Conservation (phyloP, 805 yeast genomes). For the Limtongozyma cylindracea region DNA sequence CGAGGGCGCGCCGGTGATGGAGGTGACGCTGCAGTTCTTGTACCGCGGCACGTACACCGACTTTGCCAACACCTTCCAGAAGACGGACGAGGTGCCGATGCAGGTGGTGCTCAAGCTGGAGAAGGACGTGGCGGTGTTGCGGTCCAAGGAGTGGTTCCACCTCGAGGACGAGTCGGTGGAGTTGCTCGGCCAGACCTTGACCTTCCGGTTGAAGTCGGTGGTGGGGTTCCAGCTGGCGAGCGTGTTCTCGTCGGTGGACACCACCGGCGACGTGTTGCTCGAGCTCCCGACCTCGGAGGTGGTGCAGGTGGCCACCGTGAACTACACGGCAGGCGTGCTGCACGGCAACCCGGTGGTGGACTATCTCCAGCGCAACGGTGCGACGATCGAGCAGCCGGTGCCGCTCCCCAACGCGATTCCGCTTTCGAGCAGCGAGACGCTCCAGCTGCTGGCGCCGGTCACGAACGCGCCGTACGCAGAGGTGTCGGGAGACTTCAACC, state of each 20-base stretch:
- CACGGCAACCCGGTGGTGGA: constrained; percentile 96
- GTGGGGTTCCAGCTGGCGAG: constrained; percentile 56
- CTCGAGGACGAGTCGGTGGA: constrained; percentile 44
- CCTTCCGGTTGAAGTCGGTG: constrained; percentile 73
- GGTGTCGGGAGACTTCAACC: constrained; percentile 96
- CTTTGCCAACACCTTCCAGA: constrained; percentile 80
- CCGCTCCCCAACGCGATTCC: constrained; percentile 80
- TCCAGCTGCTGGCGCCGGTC: constrained; percentile 66
- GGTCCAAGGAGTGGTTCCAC: constrained; percentile 96
- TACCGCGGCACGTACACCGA: constrained; percentile 85
- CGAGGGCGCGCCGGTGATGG: constrained; percentile 64
- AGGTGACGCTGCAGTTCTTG: constrained; percentile 84
- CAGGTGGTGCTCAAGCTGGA: constrained; percentile 47
- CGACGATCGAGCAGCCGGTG: constrained; percentile 83
- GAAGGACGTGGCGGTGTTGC: constrained; percentile 81
- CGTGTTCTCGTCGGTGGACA: constrained; percentile 55
- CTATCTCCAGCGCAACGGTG: constrained; percentile 77
- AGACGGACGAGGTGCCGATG: constrained; percentile 67
- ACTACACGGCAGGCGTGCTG: constrained; percentile 75
- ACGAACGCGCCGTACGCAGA: constrained; percentile 92
- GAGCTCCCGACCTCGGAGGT: constrained; percentile 87
- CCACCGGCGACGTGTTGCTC: constrained; percentile 63
- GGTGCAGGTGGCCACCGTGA: constrained; percentile 58
- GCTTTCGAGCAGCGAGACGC: constrained; percentile 37
- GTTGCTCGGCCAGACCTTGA: constrained; percentile 54